Conservation (phyloP, 352 stramenopile genomes). For the Globisporangium mamillatum region DNA sequence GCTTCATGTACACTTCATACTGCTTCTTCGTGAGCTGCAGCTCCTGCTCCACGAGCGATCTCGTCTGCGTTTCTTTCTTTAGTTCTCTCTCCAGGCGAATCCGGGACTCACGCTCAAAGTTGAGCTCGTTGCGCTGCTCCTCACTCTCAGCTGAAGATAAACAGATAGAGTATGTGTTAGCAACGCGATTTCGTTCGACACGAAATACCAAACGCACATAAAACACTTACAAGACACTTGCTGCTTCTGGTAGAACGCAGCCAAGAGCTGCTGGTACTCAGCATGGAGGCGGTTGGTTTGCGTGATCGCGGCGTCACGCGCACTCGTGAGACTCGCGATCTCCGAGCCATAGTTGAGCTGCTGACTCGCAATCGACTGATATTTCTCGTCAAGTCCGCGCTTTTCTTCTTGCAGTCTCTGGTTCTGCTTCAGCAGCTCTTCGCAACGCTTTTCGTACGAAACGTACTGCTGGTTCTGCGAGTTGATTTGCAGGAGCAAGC, state of each 20-base stretch:
- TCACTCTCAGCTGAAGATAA: constrained; percentile 35
- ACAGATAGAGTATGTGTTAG: neutral
- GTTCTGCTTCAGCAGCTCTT: constrained; percentile 61
- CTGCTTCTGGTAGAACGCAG: constrained; percentile 74
- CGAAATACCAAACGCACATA: neutral
- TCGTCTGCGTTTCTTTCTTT: constrained; percentile 52
- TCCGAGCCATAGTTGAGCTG: constrained; percentile 55
- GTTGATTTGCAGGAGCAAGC: constrained; percentile 71
- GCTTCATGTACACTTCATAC: constrained; percentile 54
- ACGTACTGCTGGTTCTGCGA: constrained; percentile 75
- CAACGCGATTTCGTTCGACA: neutral
- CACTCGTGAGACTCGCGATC: constrained; percentile 51
- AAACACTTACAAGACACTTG: constrained; percentile 40
- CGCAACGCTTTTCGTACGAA: constrained; percentile 66
- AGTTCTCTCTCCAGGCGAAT: constrained; percentile 58
- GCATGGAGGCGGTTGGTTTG: constrained; percentile 70
- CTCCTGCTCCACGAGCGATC: constrained; percentile 64
- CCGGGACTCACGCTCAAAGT: constrained; percentile 61
- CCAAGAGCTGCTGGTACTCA: constrained; percentile 74
- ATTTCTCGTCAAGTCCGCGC: constrained; percentile 52
- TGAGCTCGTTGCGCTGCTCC: constrained; percentile 52
- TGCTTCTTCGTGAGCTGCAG: constrained; percentile 73
- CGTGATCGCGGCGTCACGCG: constrained; percentile 62
- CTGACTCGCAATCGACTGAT: constrained; percentile 49
- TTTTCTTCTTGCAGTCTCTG: constrained; percentile 69